A percentile compares a stretch with the other conserved stretches of the same genome.
These are phyloP conservation scores for Penicillium psychrofluorescens DNA, from an alignment of 495 filamentous ascomycete genomes.

Conservation along the genomic window DNA sequence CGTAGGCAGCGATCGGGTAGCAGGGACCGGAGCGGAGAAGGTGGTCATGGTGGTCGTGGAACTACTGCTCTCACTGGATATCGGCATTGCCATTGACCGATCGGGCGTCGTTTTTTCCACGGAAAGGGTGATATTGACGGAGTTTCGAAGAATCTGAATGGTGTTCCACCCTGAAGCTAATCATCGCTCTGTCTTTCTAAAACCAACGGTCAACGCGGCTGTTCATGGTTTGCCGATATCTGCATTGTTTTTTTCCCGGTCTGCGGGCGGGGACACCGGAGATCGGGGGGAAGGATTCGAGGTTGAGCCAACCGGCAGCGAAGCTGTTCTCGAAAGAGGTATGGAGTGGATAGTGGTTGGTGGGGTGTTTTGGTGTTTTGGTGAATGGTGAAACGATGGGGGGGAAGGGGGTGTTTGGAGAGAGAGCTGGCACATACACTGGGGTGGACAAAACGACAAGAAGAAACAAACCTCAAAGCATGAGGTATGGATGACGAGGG, in stretches of 20 bases:
- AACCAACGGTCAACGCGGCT: conserved; percentile 21
- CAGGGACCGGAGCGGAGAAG: conserved; percentile 36
- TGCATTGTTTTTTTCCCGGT: conserved; percentile 3
- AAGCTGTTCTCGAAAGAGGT: too few relatives aligned
- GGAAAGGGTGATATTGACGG: conserved; percentile 31
- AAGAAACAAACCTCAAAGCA: conserved; percentile 33
- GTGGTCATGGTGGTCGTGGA: conserved; percentile 40
- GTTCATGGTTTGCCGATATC: background rate
- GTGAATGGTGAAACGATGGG: conserved; percentile 3
- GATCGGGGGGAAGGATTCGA: background rate
- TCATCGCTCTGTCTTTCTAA: conserved; percentile 44
- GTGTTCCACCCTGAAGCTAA: conserved; percentile 44
- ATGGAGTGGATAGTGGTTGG: background rate
- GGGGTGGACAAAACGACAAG: conserved; percentile 31
- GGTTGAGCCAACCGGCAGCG: too few relatives aligned
- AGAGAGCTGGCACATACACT: conserved; percentile 26
- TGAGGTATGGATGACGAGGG: conserved; percentile 18
- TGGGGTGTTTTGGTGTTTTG: background rate
- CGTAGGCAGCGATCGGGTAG: conserved; percentile 36
- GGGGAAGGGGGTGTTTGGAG: conserved; percentile 11
- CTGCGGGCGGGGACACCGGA: conserved; percentile 2
- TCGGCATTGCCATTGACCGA: conserved; percentile 38
- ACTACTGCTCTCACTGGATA: conserved; percentile 43
- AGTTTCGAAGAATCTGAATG: conserved; percentile 40
- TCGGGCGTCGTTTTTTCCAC: conserved; percentile 29